Evolutionary conservation across 2,329 filamentous ascomycete genomes (phyloP).

Genomic region (Dendrostoma leiphaemia): DNA sequence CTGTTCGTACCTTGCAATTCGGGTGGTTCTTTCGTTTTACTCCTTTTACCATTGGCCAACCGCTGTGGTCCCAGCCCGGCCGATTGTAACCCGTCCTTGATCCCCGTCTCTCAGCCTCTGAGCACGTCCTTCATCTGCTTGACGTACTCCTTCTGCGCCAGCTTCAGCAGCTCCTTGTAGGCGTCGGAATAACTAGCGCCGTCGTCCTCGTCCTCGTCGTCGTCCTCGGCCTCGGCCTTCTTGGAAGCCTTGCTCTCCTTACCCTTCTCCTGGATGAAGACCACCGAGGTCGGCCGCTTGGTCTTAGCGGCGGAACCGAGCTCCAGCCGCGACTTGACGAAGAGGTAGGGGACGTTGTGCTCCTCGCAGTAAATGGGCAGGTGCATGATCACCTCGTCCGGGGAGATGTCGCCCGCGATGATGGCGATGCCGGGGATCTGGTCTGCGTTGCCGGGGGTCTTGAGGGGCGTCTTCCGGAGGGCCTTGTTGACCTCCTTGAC

Average conservation of each 20-base stretch:
- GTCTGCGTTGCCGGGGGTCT: conserved; percentile 57
- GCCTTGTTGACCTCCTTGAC: conserved; percentile 99
- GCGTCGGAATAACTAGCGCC: conserved; percentile 61
- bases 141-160: conserved; percentile 62
- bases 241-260: conserved; percentile 43
- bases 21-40: neutral
- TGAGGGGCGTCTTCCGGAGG: conserved; percentile 82
- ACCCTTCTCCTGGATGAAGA: conserved; percentile 73
- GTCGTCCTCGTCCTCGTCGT: conserved; percentile 44
- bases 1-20: no score
- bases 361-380: conserved; percentile 98
- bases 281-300: conserved; percentile 93
- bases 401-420: conserved; percentile 95
- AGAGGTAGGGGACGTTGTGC: conserved; percentile 95
- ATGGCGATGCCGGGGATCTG: conserved; percentile 73
- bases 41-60: no score
- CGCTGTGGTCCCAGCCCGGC: no score
- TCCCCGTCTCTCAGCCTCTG: conserved; percentile 6
- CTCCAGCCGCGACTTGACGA: conserved; percentile 88
- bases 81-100: no score
- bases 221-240: conserved; percentile 42
- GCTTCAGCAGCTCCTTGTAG: conserved; percentile 64
- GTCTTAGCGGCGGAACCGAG: conserved; percentile 91
- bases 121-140: conserved; percentile 45
- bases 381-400: conserved; percentile 98